These are phyloP conservation scores for Escallonia herrerae DNA, from an alignment of 129 eudicot genomes.

Conservation along the genomic window DNA sequence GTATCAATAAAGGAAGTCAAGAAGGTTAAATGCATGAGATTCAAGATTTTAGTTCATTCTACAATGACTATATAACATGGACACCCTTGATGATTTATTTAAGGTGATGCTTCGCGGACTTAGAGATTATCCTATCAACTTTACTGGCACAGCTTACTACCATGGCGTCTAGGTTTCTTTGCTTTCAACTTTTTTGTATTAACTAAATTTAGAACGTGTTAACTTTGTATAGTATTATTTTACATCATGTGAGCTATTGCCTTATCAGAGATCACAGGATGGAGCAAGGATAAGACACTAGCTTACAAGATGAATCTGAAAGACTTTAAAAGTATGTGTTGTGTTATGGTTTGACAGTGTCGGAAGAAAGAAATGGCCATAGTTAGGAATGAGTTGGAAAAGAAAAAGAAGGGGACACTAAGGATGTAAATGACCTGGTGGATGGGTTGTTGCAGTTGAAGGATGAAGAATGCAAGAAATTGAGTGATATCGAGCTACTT, in stretches of 20 bases:
- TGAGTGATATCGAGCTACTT: slow-evolving; percentile 32
- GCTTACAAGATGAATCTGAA: too few species aligned
- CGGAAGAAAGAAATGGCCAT: slow-evolving; percentile 26
- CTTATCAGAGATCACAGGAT: too few species aligned
- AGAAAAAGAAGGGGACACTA: slow-evolving; percentile 10
- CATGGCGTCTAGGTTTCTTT: slow-evolving; percentile 30
- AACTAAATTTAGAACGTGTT: too few species aligned
- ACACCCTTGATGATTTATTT: slow-evolving; percentile 16
- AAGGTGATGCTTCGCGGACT: slow-evolving; percentile 22
- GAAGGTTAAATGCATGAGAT: slow-evolving; percentile 26
- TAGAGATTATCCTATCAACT: slow-evolving; percentile 33
- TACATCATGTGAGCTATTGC: too few species aligned
- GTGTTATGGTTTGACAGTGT: slow-evolving; percentile 16
- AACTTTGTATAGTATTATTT: too few species aligned
- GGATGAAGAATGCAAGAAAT: slow-evolving; percentile 32
- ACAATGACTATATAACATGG: background rate
- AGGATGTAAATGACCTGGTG: slow-evolving; percentile 22
- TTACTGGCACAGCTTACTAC: slow-evolving; percentile 41
- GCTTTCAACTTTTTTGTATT: too few species aligned
- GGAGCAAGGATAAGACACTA: too few species aligned
- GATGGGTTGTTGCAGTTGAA: slow-evolving; percentile 34
- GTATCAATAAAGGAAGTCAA: slow-evolving; percentile 25
- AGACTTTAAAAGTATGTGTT: too few species aligned
- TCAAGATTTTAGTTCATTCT: too few species aligned
- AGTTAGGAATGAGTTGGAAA: slow-evolving; percentile 33